Evolutionary conservation across 176 grass and related monocot species (phyloP).

Genomic region (Metroxylon sagu): DNA sequence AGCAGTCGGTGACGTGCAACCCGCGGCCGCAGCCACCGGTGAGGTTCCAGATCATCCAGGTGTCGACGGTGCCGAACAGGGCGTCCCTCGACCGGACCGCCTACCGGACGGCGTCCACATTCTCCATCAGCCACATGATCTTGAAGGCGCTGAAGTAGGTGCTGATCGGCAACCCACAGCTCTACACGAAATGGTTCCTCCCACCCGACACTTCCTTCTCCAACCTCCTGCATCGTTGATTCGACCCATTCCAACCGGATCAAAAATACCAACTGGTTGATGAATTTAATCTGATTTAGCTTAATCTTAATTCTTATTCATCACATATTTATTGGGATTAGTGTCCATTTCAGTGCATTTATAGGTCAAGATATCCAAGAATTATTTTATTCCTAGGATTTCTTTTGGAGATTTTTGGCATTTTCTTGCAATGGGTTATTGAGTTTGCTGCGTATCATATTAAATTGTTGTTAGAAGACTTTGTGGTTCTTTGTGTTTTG

Average conservation of each 20-base stretch:
- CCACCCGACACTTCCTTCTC: slow-evolving; percentile 66
- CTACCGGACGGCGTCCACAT: slow-evolving; percentile 67
- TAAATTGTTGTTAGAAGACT: too few species aligned
- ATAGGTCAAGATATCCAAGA: too few species aligned
- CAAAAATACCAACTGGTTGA: too few species aligned
- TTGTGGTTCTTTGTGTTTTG: too few species aligned
- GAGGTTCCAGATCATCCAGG: slow-evolving; percentile 97
- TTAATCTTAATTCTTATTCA: too few species aligned
- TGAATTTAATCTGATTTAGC: too few species aligned
- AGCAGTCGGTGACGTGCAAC: slow-evolving; percentile 77
- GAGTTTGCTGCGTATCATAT: too few species aligned
- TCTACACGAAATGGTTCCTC: slow-evolving; percentile 64
- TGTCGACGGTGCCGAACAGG: slow-evolving; percentile 80
- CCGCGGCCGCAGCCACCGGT: slow-evolving; percentile 54
- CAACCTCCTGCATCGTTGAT: slow-evolving; percentile 49
- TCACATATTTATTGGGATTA: too few species aligned
- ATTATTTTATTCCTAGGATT: too few species aligned
- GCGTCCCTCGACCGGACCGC: slow-evolving; percentile 52
- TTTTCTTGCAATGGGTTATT: too few species aligned
- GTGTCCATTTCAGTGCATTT: too few species aligned
- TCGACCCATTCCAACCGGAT: not conserved
- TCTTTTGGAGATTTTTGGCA: too few species aligned
- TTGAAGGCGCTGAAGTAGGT: slow-evolving; percentile 95
- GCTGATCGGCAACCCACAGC: slow-evolving; percentile 74
- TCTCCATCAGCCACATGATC: slow-evolving; percentile 78